Conservation (phyloP, 73 alveolate genomes). For the Paramecium pentaurelia region DNA sequence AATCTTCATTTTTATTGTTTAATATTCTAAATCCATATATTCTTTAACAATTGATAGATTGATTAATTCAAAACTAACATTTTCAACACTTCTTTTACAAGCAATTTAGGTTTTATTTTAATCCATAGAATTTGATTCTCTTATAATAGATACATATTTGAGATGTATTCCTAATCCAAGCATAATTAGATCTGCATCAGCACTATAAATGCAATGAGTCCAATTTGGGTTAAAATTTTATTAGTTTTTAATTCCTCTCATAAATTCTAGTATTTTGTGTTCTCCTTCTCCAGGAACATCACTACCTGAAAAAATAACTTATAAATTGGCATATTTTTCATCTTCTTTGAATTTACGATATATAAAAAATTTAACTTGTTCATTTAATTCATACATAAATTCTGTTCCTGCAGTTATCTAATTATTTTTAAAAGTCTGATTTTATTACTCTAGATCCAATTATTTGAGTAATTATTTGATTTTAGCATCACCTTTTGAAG, state of each 20-base stretch:
- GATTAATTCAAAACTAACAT: constrained; percentile 76
- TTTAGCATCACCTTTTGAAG: constrained; percentile 74
- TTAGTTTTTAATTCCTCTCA: constrained; percentile 73
- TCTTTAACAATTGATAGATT: constrained; percentile 86
- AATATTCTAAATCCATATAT: constrained; percentile 91
- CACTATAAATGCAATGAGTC: constrained; percentile 96
- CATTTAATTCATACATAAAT: constrained; percentile 90
- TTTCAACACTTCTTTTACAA: constrained; percentile 71
- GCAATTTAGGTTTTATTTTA: constrained; percentile 39
- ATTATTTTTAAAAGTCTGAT: constrained; percentile 82
- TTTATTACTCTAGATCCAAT: constrained; percentile 70
- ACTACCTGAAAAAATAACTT: constrained; percentile 87
- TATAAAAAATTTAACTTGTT: constrained; percentile 82
- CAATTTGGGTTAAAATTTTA: constrained; percentile 78
- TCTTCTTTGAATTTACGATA: constrained; percentile 79
- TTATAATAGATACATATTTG: constrained; percentile 83
- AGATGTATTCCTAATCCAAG: constrained; percentile 92
- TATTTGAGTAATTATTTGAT: constrained; percentile 62
- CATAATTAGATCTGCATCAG: constrained; percentile 98
- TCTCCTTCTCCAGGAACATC: constrained; percentile 99
- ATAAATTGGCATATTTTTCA: constrained; percentile 78
- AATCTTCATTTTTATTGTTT: constrained; percentile 69
- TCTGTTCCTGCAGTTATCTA: constrained; percentile 98
- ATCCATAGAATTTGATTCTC: constrained; percentile 81
- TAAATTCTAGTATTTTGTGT: constrained; percentile 95